phyloP scores from a whole-genome alignment of 2,329 filamentous ascomycete genomes.

The Aspergillus tubingensis region DNA sequence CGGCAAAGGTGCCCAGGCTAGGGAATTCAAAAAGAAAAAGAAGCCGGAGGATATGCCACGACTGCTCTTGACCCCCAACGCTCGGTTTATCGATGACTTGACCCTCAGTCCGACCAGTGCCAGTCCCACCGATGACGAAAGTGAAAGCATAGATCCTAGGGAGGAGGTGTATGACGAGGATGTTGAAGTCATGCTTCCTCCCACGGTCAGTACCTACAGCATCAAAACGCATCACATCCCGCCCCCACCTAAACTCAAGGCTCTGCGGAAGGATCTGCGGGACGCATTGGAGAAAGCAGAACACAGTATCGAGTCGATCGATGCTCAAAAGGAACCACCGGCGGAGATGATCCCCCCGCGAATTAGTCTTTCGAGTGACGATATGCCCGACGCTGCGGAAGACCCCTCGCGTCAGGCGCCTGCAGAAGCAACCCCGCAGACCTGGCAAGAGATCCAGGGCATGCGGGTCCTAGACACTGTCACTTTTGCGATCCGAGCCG shows the following conservation, averaged over 20 bases:
- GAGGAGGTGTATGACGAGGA: slow-evolving; percentile 57
- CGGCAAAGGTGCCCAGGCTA: slow-evolving; percentile 85
- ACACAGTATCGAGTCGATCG: slow-evolving; percentile 60
- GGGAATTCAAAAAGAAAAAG: slow-evolving; percentile 61
- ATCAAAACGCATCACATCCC: slow-evolving; percentile 78
- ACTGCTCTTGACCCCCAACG: slow-evolving; percentile 42
- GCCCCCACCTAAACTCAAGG: slow-evolving; percentile 78
- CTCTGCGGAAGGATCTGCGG: slow-evolving; percentile 71
- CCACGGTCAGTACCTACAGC: slow-evolving; percentile 94
- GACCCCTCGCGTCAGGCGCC: slow-evolving; percentile 32
- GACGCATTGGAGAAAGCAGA: slow-evolving; percentile 69
- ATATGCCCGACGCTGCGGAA: slow-evolving; percentile 45
- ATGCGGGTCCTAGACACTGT: slow-evolving; percentile 90
- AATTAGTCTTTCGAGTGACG: slow-evolving; percentile 35
- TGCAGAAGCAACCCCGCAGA: slow-evolving; percentile 49
- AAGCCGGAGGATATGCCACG: slow-evolving; percentile 42
- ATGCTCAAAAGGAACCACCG: slow-evolving; percentile 32
- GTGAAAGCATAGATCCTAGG: slow-evolving; percentile 36
- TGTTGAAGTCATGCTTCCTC: slow-evolving; percentile 83
- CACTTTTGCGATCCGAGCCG: slow-evolving; percentile 91
- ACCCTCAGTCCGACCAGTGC: slow-evolving; percentile 50
- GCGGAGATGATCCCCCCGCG: slow-evolving; percentile 31
- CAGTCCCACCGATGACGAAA: slow-evolving; percentile 51
- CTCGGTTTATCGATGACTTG: slow-evolving; percentile 45
- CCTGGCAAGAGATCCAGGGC: slow-evolving; percentile 85